These are phyloP conservation scores for Lentinula boryana DNA, from an alignment of 768 basidiomycete species.

Conservation along the genomic window DNA sequence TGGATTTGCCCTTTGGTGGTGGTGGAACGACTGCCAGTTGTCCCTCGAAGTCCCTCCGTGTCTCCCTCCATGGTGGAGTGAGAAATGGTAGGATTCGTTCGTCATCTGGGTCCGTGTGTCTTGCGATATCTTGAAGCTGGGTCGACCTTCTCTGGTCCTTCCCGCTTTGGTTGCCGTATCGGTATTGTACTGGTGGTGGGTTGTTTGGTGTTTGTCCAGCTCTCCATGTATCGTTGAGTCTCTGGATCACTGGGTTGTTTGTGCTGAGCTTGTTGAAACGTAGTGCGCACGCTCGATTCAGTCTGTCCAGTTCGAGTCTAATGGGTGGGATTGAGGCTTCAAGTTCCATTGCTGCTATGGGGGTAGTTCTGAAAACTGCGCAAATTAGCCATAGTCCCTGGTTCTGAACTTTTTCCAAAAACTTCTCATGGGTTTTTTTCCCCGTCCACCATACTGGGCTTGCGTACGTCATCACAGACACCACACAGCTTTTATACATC, in stretches of 20 bases:
- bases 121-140: neutral
- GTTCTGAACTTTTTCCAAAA: conserved; percentile 22
- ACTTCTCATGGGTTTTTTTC: conserved; percentile 14
- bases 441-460: conserved; percentile 26
- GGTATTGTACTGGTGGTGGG: conserved; percentile 8
- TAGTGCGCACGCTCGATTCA: neutral
- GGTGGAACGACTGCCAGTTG: neutral
- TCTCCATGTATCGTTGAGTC: conserved; percentile 1
- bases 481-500: conserved; percentile 23
- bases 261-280: conserved; percentile 4
- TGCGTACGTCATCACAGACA: conserved; percentile 27
- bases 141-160: neutral
- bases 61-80: neutral
- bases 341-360: conserved; percentile 22
- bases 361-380: conserved; percentile 26
- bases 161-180: neutral
- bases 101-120: neutral
- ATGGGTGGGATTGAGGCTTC: conserved; percentile 25
- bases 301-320: neutral
- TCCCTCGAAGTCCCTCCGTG: neutral
- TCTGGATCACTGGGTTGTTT: conserved; percentile 11
- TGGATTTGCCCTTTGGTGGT: neutral
- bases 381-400: conserved; percentile 22
- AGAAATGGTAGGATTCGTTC: neutral
- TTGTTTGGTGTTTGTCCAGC: neutral